phyloP scores from a whole-genome alignment of 176 grass and related monocot genomes.

The Thalia dealbata region DNA sequence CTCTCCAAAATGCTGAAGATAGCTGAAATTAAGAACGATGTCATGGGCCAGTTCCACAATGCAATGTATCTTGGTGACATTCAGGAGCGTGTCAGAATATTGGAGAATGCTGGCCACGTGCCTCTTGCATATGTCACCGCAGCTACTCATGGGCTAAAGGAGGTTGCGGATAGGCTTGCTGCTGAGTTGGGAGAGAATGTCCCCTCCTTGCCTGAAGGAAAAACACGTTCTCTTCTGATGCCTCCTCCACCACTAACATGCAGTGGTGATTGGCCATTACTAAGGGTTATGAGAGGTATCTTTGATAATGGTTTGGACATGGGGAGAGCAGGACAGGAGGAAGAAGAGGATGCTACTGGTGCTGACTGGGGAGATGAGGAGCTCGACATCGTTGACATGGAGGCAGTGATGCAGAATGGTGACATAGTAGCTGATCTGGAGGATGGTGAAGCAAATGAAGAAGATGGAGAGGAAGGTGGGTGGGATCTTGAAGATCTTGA shows the following conservation, averaged over 20 bases:
- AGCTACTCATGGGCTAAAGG: slow-evolving; percentile 65
- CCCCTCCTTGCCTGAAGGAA: slow-evolving; percentile 62
- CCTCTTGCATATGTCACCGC: slow-evolving; percentile 89
- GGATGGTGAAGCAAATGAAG: slow-evolving; percentile 55
- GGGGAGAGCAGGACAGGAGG: slow-evolving; percentile 52
- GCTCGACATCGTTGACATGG: slow-evolving; percentile 69
- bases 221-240: slow-evolving; percentile 49
- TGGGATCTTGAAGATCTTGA: slow-evolving; percentile 97
- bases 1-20: slow-evolving; percentile 75
- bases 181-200: slow-evolving; percentile 81
- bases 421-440: slow-evolving; percentile 48
- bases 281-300: slow-evolving; percentile 81
- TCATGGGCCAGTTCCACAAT: slow-evolving; percentile 89
- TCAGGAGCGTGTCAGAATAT: slow-evolving; percentile 65
- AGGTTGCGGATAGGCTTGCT: slow-evolving; percentile 67
- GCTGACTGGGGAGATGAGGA: slow-evolving; percentile 94
- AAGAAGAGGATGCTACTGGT: slow-evolving; percentile 64
- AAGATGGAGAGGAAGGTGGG: slow-evolving; percentile 58
- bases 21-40: slow-evolving; percentile 67
- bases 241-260: slow-evolving; percentile 60
- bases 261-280: slow-evolving; percentile 79
- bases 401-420: slow-evolving; percentile 51
- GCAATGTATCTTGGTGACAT: slow-evolving; percentile 75
- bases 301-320: slow-evolving; percentile 82
- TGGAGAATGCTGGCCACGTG: slow-evolving; percentile 80